phyloP scores from a whole-genome alignment of 768 basidiomycete genomes.

The Mycena pura region DNA sequence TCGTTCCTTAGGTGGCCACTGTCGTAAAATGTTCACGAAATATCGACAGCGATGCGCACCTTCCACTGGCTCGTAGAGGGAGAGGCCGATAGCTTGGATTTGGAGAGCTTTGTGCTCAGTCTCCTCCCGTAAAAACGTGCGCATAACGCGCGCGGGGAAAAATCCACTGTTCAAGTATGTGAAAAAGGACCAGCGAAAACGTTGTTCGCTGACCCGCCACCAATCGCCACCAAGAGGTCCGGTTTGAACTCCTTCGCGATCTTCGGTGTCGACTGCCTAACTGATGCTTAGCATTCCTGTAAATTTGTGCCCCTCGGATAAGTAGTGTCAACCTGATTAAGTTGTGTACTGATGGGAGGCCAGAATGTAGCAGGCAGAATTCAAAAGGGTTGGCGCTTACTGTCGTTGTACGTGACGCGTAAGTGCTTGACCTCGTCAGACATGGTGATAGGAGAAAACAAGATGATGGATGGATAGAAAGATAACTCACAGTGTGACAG shows the following conservation, averaged over 20 bases:
- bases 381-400: background rate
- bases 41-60: background rate
- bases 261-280: constrained; percentile 57
- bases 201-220: constrained; percentile 74
- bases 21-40: background rate
- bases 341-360: constrained; percentile 70
- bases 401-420: constrained; percentile 87
- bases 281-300: background rate
- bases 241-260: constrained; percentile 85
- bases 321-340: constrained; percentile 60
- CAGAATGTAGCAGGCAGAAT: no score
- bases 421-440: constrained; percentile 60
- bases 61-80: constrained; percentile 86
- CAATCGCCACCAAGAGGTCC: constrained; percentile 86
- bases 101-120: constrained; percentile 80
- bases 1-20: constrained; percentile 57
- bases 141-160: constrained; percentile 93
- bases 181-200: constrained; percentile 22
- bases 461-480: background rate
- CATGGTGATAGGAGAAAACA: constrained; percentile 36
- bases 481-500: no score
- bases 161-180: constrained; percentile 70
- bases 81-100: constrained; percentile 96
- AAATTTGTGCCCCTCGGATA: background rate
- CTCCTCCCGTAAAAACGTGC: constrained; percentile 82